Evolutionary conservation across 257 asterid genomes (phyloP).

Genomic region (Solanum tarijense): DNA sequence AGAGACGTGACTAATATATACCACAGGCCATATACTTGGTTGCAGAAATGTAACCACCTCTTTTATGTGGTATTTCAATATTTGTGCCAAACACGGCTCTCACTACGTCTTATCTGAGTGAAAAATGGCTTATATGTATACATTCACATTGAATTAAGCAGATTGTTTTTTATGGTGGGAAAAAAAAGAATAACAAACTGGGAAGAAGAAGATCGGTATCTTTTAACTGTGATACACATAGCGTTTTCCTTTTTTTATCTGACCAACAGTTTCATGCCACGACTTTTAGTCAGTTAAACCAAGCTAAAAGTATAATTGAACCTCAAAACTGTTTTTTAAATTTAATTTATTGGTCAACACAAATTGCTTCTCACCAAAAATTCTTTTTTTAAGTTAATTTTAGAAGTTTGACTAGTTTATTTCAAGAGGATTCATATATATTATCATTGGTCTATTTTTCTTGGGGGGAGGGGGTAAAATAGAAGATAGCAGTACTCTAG

Average conservation of each 20-base stretch:
- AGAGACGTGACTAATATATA: background rate
- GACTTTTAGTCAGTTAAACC: background rate
- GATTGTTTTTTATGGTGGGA: background rate
- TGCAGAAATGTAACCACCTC: background rate
- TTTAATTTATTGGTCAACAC: background rate
- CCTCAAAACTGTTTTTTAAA: background rate
- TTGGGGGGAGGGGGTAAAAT: no score
- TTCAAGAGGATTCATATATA: background rate
- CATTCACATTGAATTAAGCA: background rate
- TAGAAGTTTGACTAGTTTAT: no score
- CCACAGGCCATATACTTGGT: background rate
- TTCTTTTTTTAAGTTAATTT: no score
- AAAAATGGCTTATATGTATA: background rate
- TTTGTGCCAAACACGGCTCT: background rate
- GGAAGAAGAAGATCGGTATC: no score
- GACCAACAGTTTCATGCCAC: background rate
- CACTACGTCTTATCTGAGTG: background rate
- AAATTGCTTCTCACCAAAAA: background rate
- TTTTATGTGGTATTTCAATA: background rate
- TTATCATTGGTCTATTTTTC: background rate
- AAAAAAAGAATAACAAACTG: background rate
- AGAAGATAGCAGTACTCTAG: background rate
- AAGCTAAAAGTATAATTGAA: no score
- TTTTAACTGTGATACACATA: background rate
- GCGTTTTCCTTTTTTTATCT: background rate